Evolutionary conservation across 2,329 filamentous ascomycete genomes (phyloP), one percentile per base, ranked within the genome.

Genomic region (Hymenoscyphus repandus): DNA sequence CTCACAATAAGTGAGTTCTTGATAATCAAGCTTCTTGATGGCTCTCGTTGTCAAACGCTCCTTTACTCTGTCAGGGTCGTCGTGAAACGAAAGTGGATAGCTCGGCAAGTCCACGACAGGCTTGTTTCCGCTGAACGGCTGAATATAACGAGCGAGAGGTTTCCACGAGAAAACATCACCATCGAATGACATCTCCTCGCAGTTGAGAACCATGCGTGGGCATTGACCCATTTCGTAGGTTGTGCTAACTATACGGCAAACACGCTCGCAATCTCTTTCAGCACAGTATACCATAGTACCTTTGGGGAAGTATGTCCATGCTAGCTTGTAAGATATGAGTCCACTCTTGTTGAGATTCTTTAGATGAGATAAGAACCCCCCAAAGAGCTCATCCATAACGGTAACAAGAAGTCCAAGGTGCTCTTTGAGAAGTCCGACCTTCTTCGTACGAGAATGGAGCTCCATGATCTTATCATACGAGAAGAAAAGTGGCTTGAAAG

Each of bases 271-370:
- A 57, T 73, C 71, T 39, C 66, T 54, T 11, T 63, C 66, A 50
- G 62, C 68, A 51, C 64, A 69, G 56, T 74, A 72, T 38, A 73
- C 58, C 30, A 68, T 65, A 0, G 67, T 67, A 17, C 64, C 64
- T 10, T 63, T 64, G 7, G 72, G 70, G 57, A 74, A 75, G 36
- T 70, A 68, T 0, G 72, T 69, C 74, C 74, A 77, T 18, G 69
- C 70, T 0, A 68, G 64, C 31, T 66, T 63, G 58, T 69, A 75
- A 34, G 68, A 68, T 34, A 73, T 67, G 12, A 76, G 67, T 0
- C 66, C 66, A 27, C 64, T 68, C 1, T 62, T 60, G 34, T 66
- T 63, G 5, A 76, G 63, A 20, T 67, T 62, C 5, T 64, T 63
- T 11, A 67, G 61, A 54, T 70, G 71, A 43, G 57, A 56, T 31